phyloP scores from a whole-genome alignment of 163 green algal species.

The Volvox carteri region DNA sequence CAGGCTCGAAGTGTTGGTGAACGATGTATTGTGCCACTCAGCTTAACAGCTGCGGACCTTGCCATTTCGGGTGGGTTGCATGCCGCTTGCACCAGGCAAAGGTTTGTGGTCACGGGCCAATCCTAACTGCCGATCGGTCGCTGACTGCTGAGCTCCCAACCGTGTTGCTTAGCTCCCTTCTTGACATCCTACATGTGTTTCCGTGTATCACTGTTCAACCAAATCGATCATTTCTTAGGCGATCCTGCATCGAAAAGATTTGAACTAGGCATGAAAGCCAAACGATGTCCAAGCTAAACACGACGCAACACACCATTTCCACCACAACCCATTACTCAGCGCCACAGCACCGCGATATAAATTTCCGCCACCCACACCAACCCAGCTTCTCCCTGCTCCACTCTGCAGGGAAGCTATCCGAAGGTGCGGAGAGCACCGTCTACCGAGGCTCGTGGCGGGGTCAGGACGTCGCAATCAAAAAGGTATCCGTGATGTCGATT shows the following conservation, averaged over 20 bases:
- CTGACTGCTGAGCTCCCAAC: too few relatives aligned
- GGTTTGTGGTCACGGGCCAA: neutral
- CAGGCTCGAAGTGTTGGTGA: constrained; percentile 24
- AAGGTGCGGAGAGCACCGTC: constrained; percentile 42
- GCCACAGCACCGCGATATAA: too few relatives aligned
- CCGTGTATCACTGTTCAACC: too few relatives aligned
- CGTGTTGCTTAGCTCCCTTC: too few relatives aligned
- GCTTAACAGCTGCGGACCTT: constrained; percentile 3
- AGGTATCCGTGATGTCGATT: constrained; percentile 16
- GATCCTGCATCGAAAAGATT: too few relatives aligned
- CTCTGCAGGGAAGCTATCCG: constrained; percentile 14
- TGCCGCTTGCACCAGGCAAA: neutral
- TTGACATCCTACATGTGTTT: too few relatives aligned
- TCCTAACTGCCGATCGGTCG: neutral
- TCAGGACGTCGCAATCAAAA: constrained; percentile 36
- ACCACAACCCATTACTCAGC: too few relatives aligned
- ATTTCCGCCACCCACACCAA: neutral
- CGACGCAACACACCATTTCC: too few relatives aligned
- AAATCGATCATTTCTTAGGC: too few relatives aligned
- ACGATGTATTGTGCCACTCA: constrained; percentile 20
- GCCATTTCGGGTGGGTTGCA: constrained; percentile 22
- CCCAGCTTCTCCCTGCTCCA: neutral
- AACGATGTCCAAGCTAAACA: too few relatives aligned
- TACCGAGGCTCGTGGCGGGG: constrained; percentile 19
- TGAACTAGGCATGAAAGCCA: too few relatives aligned